Base-by-base conservation (phyloP, 768 basidiomycete genomes). In the Russula earlei region DNA sequence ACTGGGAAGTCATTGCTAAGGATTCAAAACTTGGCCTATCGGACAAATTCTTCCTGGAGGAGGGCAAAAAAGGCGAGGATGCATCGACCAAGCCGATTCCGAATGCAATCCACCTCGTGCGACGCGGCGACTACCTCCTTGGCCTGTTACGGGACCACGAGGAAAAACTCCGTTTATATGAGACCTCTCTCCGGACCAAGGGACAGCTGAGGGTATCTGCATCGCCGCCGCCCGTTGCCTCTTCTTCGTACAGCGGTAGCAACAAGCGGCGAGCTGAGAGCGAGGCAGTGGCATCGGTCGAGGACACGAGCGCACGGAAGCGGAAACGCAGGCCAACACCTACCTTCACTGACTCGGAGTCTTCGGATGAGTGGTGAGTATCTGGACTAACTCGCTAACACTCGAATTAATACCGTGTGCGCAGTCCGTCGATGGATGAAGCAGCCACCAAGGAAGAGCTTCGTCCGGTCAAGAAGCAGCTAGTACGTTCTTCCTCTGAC, bases 21-120 rank as follows among this genome's bases (percentile, higher is more conserved):
- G 96, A 99, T 67, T 69, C 81, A 12, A 81, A 81, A 57, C 82
- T 99, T 12, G 82, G 83, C 2, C 77, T 99, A 14, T 79, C 83
- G 1, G 91, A 87, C 69, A 97, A 97, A 68, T 95, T 99, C 74
- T 98, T 97, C 82, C 77, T 99, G 49, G 96, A 97, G 67, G 94
- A 97, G 69, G 90, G 87, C 64, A 98, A 97, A 75, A 95, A 96
- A 70, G 86, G 84, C 31, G 87, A 91, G 72, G 88, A 93, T 64
- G 72, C 84, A 37, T 77, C 87, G 15, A 87, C 80, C 62, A 81
- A 90, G 65, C 90, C 90, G 9, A 95, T 95, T 63, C 96, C 96
- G 34, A 96, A 94, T 65, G 91, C 96, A 29, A 97, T 99, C 59
- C 96, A 99, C 71, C 85, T 99, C 46, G 95, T 98, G 40, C 87